phyloP scores from a whole-genome alignment of 108 stramenopile species.

The Aurantiochytrium sp. region DNA sequence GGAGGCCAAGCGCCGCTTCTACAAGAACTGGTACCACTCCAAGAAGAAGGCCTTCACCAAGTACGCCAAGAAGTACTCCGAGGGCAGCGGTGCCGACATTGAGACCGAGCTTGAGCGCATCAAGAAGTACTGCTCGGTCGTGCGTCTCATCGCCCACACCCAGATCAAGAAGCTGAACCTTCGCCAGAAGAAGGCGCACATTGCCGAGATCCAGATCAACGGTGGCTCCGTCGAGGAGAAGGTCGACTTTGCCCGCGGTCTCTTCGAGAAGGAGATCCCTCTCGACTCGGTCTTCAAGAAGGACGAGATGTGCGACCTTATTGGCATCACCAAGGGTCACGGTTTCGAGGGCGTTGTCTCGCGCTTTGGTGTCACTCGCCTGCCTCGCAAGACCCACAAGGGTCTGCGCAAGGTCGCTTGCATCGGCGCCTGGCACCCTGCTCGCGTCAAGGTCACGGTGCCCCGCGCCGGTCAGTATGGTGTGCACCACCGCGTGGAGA shows the following conservation, averaged over 20 bases:
- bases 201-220: conserved; percentile 99
- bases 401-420: conserved; percentile 99
- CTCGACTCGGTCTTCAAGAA: conserved; percentile 90
- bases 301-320: conserved; percentile 91
- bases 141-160: conserved; percentile 98
- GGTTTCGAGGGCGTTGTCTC: conserved; percentile 97
- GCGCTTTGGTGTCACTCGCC: conserved; percentile 98
- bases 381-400: conserved; percentile 99
- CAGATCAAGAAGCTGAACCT: conserved; percentile 94
- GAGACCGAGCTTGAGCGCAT: conserved; percentile 93
- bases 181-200: conserved; percentile 97
- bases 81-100: conserved; percentile 77
- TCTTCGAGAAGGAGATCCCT: conserved; percentile 94
- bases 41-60: conserved; percentile 99
- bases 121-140: conserved; percentile 93
- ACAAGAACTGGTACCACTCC: conserved; percentile 99
- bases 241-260: conserved; percentile 87
- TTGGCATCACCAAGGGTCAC: conserved; percentile 95
- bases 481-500: conserved; percentile 98
- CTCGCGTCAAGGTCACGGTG: conserved; percentile 90
- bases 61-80: conserved; percentile 94
- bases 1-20: conserved; percentile 97
- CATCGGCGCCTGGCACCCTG: conserved; percentile 99
- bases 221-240: conserved; percentile 91
- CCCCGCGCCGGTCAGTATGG: conserved; percentile 99